Conservation (phyloP, 2,329 filamentous ascomycete species). For the Talaromyces atroroseus region DNA sequence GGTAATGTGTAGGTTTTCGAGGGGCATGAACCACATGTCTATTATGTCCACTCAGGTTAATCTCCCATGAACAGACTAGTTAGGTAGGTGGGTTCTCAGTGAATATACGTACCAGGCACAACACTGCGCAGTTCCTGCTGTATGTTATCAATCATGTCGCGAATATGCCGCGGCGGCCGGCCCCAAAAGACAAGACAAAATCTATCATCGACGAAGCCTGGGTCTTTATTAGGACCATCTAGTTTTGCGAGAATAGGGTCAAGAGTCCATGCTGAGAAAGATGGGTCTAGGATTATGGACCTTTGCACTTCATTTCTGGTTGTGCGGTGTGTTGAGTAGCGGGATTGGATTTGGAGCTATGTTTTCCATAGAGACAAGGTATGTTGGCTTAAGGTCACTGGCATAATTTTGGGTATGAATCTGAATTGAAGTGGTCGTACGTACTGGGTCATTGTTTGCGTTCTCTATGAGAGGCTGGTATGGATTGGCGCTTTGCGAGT, state of each 20-base stretch:
- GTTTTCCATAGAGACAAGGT: background rate
- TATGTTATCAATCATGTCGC: constrained; percentile 60
- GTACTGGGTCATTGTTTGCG: constrained; percentile 63
- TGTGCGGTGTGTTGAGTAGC: constrained; percentile 68
- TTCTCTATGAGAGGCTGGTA: constrained; percentile 67
- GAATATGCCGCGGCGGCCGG: constrained; percentile 67
- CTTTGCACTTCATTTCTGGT: constrained; percentile 72
- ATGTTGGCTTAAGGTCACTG: background rate
- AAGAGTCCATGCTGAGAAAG: constrained; percentile 66
- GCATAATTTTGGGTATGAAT: background rate
- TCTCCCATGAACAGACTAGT: background rate
- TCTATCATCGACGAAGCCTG: constrained; percentile 66
- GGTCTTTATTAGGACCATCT: constrained; percentile 57
- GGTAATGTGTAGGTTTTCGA: constrained; percentile 74
- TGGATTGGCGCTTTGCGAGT: constrained; percentile 54
- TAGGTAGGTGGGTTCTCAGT: background rate
- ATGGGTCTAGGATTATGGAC: constrained; percentile 62
- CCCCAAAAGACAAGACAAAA: constrained; percentile 88
- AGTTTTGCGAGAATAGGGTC: constrained; percentile 71
- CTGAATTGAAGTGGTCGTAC: constrained; percentile 19
- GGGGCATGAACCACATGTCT: constrained; percentile 85
- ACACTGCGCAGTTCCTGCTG: constrained; percentile 61
- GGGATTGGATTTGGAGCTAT: constrained; percentile 55
- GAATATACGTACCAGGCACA: constrained; percentile 59
- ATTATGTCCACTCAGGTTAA: background rate